A percentile compares a stretch with the other conserved stretches of the same genome.
phyloP scores from a whole-genome alignment of 805 yeast species.

The Kuraishia capsulata region DNA sequence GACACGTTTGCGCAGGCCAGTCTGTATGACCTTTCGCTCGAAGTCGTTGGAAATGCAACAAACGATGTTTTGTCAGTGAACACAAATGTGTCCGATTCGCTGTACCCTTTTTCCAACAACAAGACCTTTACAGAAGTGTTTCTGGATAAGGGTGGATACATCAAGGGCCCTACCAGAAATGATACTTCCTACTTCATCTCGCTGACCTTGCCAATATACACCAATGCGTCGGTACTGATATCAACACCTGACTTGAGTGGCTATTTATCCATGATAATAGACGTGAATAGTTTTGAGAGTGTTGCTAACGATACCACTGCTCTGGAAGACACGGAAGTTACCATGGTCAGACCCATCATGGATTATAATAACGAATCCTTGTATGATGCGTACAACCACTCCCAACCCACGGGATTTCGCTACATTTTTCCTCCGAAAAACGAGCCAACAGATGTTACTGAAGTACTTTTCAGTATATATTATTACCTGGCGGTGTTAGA shows the following conservation, averaged over 20 bases:
- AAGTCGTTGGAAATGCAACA: slow-evolving; percentile 33
- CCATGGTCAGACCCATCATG: slow-evolving; percentile 13
- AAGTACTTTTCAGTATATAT: slow-evolving; percentile 11
- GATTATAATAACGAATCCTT: slow-evolving; percentile 6
- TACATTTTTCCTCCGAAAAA: slow-evolving; percentile 33
- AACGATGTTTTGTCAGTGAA: slow-evolving; percentile 23
- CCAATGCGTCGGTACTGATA: slow-evolving; percentile 62
- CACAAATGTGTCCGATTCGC: slow-evolving; percentile 19
- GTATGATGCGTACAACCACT: too few relatives aligned
- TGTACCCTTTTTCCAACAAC: slow-evolving; percentile 42
- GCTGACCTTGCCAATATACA: slow-evolving; percentile 66
- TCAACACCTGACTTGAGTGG: slow-evolving; percentile 58
- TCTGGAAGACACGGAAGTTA: slow-evolving; percentile 22
- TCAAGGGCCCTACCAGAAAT: slow-evolving; percentile 60
- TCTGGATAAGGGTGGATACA: slow-evolving; percentile 31
- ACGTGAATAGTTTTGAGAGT: slow-evolving; percentile 31
- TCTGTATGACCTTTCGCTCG: slow-evolving; percentile 54
- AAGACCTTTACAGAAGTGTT: slow-evolving; percentile 34
- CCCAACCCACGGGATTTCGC: slow-evolving; percentile 24
- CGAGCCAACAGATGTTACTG: slow-evolving; percentile 15
- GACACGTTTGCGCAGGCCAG: slow-evolving; percentile 55
- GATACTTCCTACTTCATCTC: slow-evolving; percentile 49
- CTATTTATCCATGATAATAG: slow-evolving; percentile 51
- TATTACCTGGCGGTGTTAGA: slow-evolving; percentile 22
- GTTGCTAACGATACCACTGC: slow-evolving; percentile 33